Percentiles rank a stretch among this genome's conserved stretches.
phyloP scores from a whole-genome alignment of 1,284 basidiomycete genomes.

The Bondarzewia mesenterica region DNA sequence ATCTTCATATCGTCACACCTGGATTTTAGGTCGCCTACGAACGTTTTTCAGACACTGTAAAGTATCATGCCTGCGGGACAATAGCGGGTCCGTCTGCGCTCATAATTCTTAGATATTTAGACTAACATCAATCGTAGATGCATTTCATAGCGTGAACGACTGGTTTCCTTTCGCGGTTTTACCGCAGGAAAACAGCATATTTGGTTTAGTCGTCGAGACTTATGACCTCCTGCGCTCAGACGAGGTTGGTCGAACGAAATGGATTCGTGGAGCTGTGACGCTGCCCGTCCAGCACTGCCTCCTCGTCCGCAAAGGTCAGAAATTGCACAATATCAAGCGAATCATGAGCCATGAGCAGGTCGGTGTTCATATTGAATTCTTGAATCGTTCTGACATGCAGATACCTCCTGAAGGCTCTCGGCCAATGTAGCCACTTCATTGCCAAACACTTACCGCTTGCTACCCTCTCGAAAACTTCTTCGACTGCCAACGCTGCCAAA shows the following conservation, averaged over 20 bases:
- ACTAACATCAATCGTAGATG: constrained; percentile 35
- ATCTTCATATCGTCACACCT: neutral
- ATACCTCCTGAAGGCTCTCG: constrained; percentile 46
- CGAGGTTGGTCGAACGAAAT: constrained; percentile 30
- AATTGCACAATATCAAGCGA: constrained; percentile 39
- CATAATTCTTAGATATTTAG: neutral
- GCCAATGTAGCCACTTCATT: constrained; percentile 64
- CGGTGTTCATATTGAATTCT: constrained; percentile 9
- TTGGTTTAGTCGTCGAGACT: constrained; percentile 66
- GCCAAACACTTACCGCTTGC: constrained; percentile 42
- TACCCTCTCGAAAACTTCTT: constrained; percentile 43
- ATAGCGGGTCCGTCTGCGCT: constrained; percentile 39
- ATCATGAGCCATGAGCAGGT: constrained; percentile 76
- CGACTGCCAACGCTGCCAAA: constrained; percentile 64
- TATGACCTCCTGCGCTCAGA: constrained; percentile 51
- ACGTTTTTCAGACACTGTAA: constrained; percentile 41
- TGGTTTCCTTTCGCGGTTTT: constrained; percentile 44
- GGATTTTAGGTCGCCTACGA: constrained; percentile 48
- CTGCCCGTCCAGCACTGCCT: constrained; percentile 64
- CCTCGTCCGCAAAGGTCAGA: constrained; percentile 46
- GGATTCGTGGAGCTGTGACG: constrained; percentile 50
- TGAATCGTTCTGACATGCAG: neutral
- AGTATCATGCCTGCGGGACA: constrained; percentile 42
- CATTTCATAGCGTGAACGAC: constrained; percentile 41
- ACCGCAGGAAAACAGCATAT: constrained; percentile 72